phyloP scores from a whole-genome alignment of 768 basidiomycete genomes.

The Dendrothele bispora region DNA sequence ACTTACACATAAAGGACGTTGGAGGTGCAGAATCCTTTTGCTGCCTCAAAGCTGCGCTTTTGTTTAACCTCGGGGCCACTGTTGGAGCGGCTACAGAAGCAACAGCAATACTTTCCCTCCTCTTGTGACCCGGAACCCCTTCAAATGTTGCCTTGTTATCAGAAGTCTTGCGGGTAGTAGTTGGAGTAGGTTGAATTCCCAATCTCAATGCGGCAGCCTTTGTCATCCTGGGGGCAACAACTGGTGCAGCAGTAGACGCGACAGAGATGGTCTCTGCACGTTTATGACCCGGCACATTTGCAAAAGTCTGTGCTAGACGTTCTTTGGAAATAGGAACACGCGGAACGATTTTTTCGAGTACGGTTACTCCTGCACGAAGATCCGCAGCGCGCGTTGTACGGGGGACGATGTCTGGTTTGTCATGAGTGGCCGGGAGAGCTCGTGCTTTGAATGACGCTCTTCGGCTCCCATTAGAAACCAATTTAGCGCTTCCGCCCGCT shows the following conservation, averaged over 20 bases:
- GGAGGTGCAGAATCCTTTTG: constrained; percentile 63
- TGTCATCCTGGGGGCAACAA: constrained; percentile 73
- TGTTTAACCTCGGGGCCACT: constrained; percentile 74
- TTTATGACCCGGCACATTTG: constrained; percentile 82
- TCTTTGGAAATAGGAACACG: constrained; percentile 63
- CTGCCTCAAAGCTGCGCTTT: constrained; percentile 67
- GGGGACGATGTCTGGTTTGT: constrained; percentile 69
- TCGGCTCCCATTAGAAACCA: constrained; percentile 41
- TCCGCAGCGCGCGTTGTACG: constrained; percentile 76
- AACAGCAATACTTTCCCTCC: constrained; percentile 72
- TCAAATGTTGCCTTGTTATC: constrained; percentile 57
- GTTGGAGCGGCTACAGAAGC: constrained; percentile 64
- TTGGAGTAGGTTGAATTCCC: constrained; percentile 50
- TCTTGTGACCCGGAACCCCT: constrained; percentile 84
- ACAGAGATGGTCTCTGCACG: constrained; percentile 66
- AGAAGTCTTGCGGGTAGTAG: constrained; percentile 36
- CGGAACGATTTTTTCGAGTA: constrained; percentile 45
- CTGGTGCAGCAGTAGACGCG: constrained; percentile 72
- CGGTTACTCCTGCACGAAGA: constrained; percentile 60
- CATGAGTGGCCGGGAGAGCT: constrained; percentile 58
- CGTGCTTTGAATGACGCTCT: constrained; percentile 67
- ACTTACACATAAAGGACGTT: constrained; percentile 71
- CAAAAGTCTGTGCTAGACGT: constrained; percentile 61
- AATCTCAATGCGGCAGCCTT: constrained; percentile 71
- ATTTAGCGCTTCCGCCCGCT: constrained; percentile 34